Conservation (phyloP, 2,329 filamentous ascomycete genomes). For the Drechslera avenae region DNA sequence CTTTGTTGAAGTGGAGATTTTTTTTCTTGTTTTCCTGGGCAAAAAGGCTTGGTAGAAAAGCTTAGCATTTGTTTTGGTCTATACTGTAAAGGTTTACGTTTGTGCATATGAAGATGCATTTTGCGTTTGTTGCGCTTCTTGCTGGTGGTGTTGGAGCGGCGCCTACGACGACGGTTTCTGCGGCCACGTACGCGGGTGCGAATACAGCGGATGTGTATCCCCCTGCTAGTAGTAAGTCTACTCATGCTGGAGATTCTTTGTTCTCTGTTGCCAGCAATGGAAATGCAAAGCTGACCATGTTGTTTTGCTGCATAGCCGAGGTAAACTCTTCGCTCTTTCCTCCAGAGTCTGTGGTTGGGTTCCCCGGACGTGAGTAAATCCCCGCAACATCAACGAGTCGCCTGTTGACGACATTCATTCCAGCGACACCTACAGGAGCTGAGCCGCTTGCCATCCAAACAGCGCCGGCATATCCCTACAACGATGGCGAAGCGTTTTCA, state of each 20-base stretch:
- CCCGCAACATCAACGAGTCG: not conserved
- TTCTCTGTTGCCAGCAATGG: not conserved
- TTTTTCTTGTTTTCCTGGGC: not conserved
- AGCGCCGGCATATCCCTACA: slow-evolving; percentile 37
- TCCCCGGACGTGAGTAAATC: slow-evolving; percentile 24
- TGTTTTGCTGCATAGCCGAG: slow-evolving; percentile 18
- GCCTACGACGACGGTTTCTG: slow-evolving; percentile 16
- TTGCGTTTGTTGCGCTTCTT: slow-evolving; percentile 19
- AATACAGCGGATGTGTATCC: slow-evolving; percentile 28
- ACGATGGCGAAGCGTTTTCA: slow-evolving; percentile 24
- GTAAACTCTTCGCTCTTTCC: slow-evolving; percentile 33
- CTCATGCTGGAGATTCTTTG: too few species aligned
- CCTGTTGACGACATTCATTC: not conserved
- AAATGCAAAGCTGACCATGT: not conserved
- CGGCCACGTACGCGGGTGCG: slow-evolving; percentile 22
- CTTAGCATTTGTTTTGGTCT: not conserved
- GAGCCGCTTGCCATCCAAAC: slow-evolving; percentile 38
- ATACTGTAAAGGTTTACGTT: not conserved
- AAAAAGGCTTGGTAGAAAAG: slow-evolving; percentile 1
- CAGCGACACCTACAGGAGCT: slow-evolving; percentile 33
- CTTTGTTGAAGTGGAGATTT: too few species aligned
- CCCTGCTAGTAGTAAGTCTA: slow-evolving; percentile 31
- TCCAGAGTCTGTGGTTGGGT: slow-evolving; percentile 35
- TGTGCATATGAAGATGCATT: slow-evolving; percentile 10
- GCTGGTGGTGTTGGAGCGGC: slow-evolving; percentile 17